A percentile compares a stretch with the other conserved stretches of the same genome.
Conservation (phyloP, 495 filamentous ascomycete genomes). For the Xylaria sp. region DNA sequence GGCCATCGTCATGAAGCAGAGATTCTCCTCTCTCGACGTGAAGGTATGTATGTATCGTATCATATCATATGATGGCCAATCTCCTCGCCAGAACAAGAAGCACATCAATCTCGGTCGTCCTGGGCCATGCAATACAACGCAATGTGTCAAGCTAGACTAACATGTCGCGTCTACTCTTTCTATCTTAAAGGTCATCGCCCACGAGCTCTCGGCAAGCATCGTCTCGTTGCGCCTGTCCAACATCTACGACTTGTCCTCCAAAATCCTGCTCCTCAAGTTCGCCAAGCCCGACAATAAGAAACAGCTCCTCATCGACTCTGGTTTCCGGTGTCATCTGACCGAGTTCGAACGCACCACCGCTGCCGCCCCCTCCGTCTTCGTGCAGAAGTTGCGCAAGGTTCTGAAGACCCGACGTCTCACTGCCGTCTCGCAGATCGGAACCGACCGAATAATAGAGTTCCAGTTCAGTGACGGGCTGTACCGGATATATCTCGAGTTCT, state of each 20-base stretch:
- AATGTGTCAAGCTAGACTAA: not conserved
- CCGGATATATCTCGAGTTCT: constrained; percentile 91
- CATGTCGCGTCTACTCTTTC: not conserved
- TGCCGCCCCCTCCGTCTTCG: constrained; percentile 81
- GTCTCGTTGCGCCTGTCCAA: constrained; percentile 84
- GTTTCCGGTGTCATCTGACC: constrained; percentile 95
- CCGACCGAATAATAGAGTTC: constrained; percentile 91
- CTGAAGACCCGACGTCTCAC: constrained; percentile 88
- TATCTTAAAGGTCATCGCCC: constrained; percentile 83
- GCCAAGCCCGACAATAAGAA: constrained; percentile 85
- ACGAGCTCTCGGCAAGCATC: constrained; percentile 82
- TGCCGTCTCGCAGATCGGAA: constrained; percentile 81
- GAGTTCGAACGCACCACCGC: constrained; percentile 86
- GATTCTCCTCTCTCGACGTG: constrained; percentile 93
- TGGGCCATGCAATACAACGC: no score
- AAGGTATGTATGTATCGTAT: constrained; percentile 68
- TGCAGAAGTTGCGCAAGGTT: constrained; percentile 81
- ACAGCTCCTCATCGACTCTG: constrained; percentile 90
- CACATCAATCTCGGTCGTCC: not conserved
- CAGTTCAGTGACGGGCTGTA: constrained; percentile 91
- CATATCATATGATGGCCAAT: no score
- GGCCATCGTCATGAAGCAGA: constrained; percentile 82
- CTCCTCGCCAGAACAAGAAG: not conserved
- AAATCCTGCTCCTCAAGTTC: constrained; percentile 93
- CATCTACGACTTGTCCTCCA: constrained; percentile 92